Evolutionary conservation across 208 protist genomes (phyloP), one percentile per base, ranked within the genome.

Genomic region (Endotrypanum monterogeii): DNA sequence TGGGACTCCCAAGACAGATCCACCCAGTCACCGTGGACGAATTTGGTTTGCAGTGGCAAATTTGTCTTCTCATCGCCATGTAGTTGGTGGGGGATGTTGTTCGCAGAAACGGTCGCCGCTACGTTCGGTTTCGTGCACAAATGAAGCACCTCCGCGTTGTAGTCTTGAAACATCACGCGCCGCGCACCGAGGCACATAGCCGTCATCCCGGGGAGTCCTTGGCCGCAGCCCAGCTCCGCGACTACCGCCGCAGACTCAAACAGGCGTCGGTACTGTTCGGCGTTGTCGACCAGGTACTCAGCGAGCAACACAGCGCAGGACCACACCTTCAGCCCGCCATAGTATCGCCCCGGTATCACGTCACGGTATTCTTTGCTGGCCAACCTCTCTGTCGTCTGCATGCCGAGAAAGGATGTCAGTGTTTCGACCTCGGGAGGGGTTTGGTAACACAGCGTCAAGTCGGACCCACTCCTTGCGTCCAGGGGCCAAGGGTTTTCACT

Each of bases 241-340:
- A 97, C 86, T 20, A 87, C 60, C 52, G 35, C 69, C 3, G 65
- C 41, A 32, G 8, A 52, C 20, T 51, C 28, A 18, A 72, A 61
- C 56, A 78, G 46, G 58, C 65, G 28, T 20, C 51, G 65, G 58
- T 83, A 90, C 8, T 78, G 55, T n/a, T 30, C 56, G 6, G 67
- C 74, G 71, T 93, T 85, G 41, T 69, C 61, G 56, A 80, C 67
- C 23, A 97, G 80, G 79, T 91, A 92, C 39, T 80, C 65, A 6
- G 70, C 77, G 39, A 92, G 83, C 75, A 89, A 73, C 1, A 85
- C 77, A 18, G 93, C 90, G 76, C 93, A 97, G 39, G 93, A 97
- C 91, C 93, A 97, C 52, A 97, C 88, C 67, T 94, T 97, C 4
- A 97, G 83, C 3, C 93, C 90, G 23, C 93, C 93, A 74, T 96